A percentile compares a stretch with the other conserved stretches of the same genome.
Conservation (phyloP, 164 flowering plant genomes). For the Annona squamosa region DNA sequence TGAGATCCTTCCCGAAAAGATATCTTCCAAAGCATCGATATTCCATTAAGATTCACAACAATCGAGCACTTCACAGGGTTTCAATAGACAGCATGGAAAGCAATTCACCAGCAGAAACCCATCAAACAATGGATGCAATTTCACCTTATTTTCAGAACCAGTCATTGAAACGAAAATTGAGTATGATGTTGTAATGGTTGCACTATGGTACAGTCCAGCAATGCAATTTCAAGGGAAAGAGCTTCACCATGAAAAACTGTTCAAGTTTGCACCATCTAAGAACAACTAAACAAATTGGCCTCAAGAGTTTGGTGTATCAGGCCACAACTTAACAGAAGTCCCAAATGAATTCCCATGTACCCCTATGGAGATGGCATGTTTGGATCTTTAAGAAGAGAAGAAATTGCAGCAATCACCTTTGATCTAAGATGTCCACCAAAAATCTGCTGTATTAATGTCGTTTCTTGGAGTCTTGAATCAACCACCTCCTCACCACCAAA, state of each 20-base stretch:
- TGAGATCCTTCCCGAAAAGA: background rate
- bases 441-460: conserved; percentile 75
- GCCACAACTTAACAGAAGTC: too few species aligned
- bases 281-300: too few species aligned
- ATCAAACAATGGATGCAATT: background rate
- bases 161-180: too few species aligned
- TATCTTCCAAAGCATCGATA: background rate
- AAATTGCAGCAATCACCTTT: conserved; percentile 39
- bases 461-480: conserved; percentile 68
- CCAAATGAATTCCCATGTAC: too few species aligned
- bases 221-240: too few species aligned
- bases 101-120: background rate
- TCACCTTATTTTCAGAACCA: background rate
- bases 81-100: background rate
- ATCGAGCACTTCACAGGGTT: background rate
- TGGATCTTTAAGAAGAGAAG: background rate
- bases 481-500: conserved; percentile 63
- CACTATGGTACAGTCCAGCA: too few species aligned
- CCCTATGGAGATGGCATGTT: too few species aligned
- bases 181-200: too few species aligned
- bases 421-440: conserved; percentile 83
- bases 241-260: too few species aligned
- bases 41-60: background rate
- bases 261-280: too few species aligned
- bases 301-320: too few species aligned